These are phyloP conservation scores for Cicer chorassanicum DNA, from an alignment of 306 rosid genomes.

Conservation along the genomic window DNA sequence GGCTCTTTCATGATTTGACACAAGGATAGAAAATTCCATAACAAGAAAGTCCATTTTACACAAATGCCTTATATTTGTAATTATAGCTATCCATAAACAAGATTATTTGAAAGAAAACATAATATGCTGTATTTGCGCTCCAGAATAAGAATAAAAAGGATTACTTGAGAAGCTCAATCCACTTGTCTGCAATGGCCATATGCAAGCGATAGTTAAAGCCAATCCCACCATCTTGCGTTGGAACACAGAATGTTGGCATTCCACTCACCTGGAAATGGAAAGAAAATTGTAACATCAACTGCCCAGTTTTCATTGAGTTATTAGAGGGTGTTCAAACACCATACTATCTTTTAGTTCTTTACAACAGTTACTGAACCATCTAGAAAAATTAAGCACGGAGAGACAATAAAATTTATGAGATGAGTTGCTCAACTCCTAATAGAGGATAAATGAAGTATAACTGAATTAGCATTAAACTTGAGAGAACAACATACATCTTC, in stretches of 20 bases:
- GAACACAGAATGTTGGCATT: conserved; percentile 93
- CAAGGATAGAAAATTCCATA: conserved; percentile 14
- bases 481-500: conserved; percentile 83
- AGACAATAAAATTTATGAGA: conserved; percentile 27
- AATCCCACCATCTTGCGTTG: conserved; percentile 85
- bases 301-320: conserved; percentile 26
- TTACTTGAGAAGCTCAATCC: conserved; percentile 96
- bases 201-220: conserved; percentile 97
- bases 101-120: conserved; percentile 37
- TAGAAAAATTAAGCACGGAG: conserved; percentile 30
- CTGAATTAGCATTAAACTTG: conserved; percentile 35
- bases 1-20: conserved; percentile 24
- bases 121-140: conserved; percentile 31
- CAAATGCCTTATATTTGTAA: conserved; percentile 9
- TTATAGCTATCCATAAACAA: conserved; percentile 26
- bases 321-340: conserved; percentile 29
- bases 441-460: conserved; percentile 30
- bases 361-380: conserved; percentile 10
- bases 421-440: conserved; percentile 21
- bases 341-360: conserved; percentile 21
- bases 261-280: conserved; percentile 86
- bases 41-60: conserved; percentile 13
- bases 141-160: conserved; percentile 36
- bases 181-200: conserved; percentile 97
- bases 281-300: conserved; percentile 30